phyloP scores from a whole-genome alignment of 257 asterid species.

The Fraxinus pennsylvanica region DNA sequence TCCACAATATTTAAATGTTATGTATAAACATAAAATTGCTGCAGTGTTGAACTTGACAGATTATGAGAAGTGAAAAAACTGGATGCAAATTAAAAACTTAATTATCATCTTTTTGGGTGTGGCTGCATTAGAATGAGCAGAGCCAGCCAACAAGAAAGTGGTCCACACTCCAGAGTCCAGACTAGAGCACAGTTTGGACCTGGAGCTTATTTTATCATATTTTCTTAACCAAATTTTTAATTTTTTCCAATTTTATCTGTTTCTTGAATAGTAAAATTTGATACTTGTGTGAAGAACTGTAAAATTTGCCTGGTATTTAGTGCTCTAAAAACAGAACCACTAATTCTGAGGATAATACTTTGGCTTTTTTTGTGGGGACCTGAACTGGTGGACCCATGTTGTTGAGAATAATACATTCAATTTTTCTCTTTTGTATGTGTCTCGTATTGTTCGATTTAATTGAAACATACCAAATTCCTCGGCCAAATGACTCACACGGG shows the following conservation, averaged over 20 bases:
- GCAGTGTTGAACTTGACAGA: background rate
- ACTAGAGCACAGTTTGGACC: background rate
- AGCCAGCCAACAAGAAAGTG: background rate
- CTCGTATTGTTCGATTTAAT: background rate
- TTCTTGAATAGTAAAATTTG: background rate
- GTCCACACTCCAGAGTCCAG: background rate
- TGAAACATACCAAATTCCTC: background rate
- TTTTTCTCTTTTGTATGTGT: background rate
- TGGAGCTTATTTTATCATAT: background rate
- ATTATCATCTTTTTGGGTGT: background rate
- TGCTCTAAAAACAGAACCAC: constrained; percentile 26
- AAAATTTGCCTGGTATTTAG: constrained; percentile 10
- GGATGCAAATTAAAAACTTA: background rate
- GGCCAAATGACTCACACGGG: background rate
- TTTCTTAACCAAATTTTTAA: background rate
- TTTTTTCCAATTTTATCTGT: background rate
- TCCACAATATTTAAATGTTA: background rate
- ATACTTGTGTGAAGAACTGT: constrained; percentile 4
- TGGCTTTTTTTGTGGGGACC: constrained; percentile 18
- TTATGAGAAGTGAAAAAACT: background rate
- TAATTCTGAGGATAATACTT: constrained; percentile 28
- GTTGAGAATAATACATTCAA: background rate
- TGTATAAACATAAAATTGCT: background rate
- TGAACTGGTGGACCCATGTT: background rate
- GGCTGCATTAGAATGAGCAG: background rate